Evolutionary conservation across 2,329 filamentous ascomycete species (phyloP).

Genomic region (Amesomyces nigricolor): DNA sequence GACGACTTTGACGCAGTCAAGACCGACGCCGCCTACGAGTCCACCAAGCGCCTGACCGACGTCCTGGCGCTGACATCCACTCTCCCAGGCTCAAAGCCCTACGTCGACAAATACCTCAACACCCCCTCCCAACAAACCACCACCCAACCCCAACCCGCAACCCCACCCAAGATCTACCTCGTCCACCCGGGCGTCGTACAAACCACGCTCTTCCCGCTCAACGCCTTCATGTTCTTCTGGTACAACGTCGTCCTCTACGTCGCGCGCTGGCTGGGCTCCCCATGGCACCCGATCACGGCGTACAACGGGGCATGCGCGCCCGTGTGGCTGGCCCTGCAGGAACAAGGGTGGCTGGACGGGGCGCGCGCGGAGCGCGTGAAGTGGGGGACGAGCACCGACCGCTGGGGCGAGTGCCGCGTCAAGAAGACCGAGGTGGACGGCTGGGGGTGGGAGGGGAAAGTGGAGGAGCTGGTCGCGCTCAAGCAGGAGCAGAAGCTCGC

Average conservation of each 20-base stretch:
- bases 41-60: slow-evolving; percentile 82
- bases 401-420: slow-evolving; percentile 53
- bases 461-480: slow-evolving; percentile 36
- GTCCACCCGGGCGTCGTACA: slow-evolving; percentile 82
- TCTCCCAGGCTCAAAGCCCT: slow-evolving; percentile 57
- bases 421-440: slow-evolving; percentile 79
- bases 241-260: slow-evolving; percentile 66
- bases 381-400: slow-evolving; percentile 73
- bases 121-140: slow-evolving; percentile 20
- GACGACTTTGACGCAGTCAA: slow-evolving; percentile 72
- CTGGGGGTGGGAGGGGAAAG: slow-evolving; percentile 68
- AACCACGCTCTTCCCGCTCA: slow-evolving; percentile 73
- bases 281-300: slow-evolving; percentile 75
- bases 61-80: slow-evolving; percentile 68
- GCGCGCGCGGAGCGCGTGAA: slow-evolving; percentile 56
- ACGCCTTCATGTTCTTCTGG: slow-evolving; percentile 60
- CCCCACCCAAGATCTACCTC: slow-evolving; percentile 52
- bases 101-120: slow-evolving; percentile 51
- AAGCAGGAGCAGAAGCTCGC: slow-evolving; percentile 47
- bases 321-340: slow-evolving; percentile 70
- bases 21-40: slow-evolving; percentile 67
- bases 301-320: slow-evolving; percentile 73
- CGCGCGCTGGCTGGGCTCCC: slow-evolving; percentile 72
- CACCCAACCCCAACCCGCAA: slow-evolving; percentile 16
- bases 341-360: slow-evolving; percentile 56